A percentile compares a stretch with the other conserved stretches of the same genome.
Evolutionary conservation across 148 eudicot species (phyloP).

Genomic region (Cornus florida): DNA sequence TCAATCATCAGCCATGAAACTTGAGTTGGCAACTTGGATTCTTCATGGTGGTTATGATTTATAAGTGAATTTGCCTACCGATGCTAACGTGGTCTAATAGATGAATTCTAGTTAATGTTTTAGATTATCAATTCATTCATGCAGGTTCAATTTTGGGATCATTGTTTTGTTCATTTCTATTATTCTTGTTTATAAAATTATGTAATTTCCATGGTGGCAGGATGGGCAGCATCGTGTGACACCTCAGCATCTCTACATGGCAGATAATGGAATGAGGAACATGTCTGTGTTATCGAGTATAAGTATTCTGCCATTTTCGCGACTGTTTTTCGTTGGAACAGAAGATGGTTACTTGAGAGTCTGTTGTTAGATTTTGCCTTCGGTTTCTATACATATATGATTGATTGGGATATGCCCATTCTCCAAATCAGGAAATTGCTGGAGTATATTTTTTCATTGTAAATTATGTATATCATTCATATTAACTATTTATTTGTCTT

Average conservation of each 20-base stretch:
- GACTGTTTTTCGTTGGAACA: constrained; percentile 87
- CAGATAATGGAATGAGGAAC: constrained; percentile 74
- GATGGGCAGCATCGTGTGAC: constrained; percentile 58
- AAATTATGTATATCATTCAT: neutral
- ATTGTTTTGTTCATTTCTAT: neutral
- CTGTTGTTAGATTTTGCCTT: constrained; percentile 55
- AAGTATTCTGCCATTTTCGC: constrained; percentile 75
- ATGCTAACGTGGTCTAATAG: neutral
- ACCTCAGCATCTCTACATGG: constrained; percentile 67
- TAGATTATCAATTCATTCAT: neutral
- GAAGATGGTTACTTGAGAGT: constrained; percentile 93
- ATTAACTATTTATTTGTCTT: neutral
- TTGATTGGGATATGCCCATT: neutral
- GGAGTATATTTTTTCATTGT: neutral
- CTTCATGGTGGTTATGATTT: neutral
- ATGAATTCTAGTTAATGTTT: neutral
- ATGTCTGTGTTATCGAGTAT: constrained; percentile 77
- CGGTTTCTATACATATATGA: neutral
- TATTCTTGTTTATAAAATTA: neutral
- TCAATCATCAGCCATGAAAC: neutral
- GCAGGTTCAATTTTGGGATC: neutral
- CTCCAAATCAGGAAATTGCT: neutral
- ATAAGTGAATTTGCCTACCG: too few relatives aligned
- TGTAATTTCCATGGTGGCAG: constrained; percentile 41
- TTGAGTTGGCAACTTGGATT: neutral